Percentiles rank a stretch among this genome's conserved stretches.
phyloP scores from a whole-genome alignment of 2,329 filamentous ascomycete genomes.

The Pyrenochaeta sp. region DNA sequence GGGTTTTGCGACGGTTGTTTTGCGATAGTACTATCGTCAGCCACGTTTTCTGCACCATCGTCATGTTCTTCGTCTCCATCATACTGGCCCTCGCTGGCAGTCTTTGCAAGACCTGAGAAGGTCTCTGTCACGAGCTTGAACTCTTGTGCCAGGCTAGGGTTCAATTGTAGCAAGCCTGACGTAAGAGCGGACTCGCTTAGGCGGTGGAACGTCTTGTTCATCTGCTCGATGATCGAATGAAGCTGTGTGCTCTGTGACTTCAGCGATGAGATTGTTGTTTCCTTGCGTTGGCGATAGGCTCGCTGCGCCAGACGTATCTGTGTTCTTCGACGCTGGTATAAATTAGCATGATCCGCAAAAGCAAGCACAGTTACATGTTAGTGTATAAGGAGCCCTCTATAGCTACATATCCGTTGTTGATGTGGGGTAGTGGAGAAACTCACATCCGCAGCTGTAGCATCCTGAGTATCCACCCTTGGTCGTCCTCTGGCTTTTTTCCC shows the following conservation, averaged over 20 bases:
- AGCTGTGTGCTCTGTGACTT: slow-evolving; percentile 75
- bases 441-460: slow-evolving; percentile 81
- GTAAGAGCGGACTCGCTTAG: slow-evolving; percentile 70
- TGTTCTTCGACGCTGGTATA: slow-evolving; percentile 74
- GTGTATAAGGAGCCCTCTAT: neutral
- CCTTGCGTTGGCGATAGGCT: slow-evolving; percentile 85
- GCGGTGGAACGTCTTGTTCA: slow-evolving; percentile 74
- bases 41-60: slow-evolving; percentile 39
- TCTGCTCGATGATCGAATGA: slow-evolving; percentile 74
- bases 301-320: slow-evolving; percentile 88
- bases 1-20: slow-evolving; percentile 5
- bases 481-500: slow-evolving; percentile 71
- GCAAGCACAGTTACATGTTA: neutral
- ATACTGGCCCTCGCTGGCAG: slow-evolving; percentile 46
- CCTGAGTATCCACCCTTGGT: slow-evolving; percentile 77
- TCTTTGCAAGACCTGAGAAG: slow-evolving; percentile 65
- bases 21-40: slow-evolving; percentile 8
- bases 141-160: slow-evolving; percentile 65
- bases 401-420: neutral
- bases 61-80: slow-evolving; percentile 38
- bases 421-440: slow-evolving; percentile 51
- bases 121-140: slow-evolving; percentile 66
- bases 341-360: slow-evolving; percentile 15
- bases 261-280: slow-evolving; percentile 77
- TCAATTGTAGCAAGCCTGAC: slow-evolving; percentile 65